Evolutionary conservation across 257 asterid species (phyloP).

Genomic region (Linaria vulgaris): DNA sequence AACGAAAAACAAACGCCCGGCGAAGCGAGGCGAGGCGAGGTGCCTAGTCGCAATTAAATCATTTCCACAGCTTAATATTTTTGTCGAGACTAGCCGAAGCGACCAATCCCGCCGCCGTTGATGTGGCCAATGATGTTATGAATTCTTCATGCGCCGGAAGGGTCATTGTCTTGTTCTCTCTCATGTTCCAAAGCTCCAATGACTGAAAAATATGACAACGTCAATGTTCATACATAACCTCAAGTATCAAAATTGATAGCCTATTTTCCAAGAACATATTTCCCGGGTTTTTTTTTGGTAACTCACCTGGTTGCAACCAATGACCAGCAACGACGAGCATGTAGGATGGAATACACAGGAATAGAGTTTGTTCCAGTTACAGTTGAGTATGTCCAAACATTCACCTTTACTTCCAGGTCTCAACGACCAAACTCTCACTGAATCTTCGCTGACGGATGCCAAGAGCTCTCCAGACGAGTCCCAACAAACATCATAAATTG

Average conservation of each 20-base stretch:
- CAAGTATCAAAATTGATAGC: too few relatives aligned
- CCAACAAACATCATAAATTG: conserved; percentile 77
- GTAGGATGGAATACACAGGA: conserved; percentile 96
- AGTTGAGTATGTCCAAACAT: conserved; percentile 76
- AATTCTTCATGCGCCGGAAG: conserved; percentile 77
- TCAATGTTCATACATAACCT: neutral
- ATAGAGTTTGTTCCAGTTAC: conserved; percentile 79
- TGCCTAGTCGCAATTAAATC: neutral
- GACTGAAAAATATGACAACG: conserved; percentile 44
- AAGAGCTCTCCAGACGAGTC: conserved; percentile 82
- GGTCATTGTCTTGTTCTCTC: conserved; percentile 76
- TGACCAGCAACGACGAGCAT: conserved; percentile 72
- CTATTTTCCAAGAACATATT: too few relatives aligned
- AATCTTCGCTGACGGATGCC: conserved; percentile 92
- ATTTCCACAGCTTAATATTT: conserved; percentile 80
- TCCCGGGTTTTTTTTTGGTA: too few relatives aligned
- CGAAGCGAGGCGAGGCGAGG: too few relatives aligned
- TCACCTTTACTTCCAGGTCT: conserved; percentile 83
- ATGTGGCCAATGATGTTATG: conserved; percentile 78
- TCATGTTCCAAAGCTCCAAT: conserved; percentile 89
- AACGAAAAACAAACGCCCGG: too few relatives aligned
- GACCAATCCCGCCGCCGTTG: conserved; percentile 66
- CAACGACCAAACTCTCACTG: conserved; percentile 83
- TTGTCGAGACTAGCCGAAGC: conserved; percentile 96
- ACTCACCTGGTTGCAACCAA: conserved; percentile 95